These are phyloP conservation scores for Blastobotrys mokoenaii DNA, from an alignment of 805 yeast species.

Conservation along the genomic window DNA sequence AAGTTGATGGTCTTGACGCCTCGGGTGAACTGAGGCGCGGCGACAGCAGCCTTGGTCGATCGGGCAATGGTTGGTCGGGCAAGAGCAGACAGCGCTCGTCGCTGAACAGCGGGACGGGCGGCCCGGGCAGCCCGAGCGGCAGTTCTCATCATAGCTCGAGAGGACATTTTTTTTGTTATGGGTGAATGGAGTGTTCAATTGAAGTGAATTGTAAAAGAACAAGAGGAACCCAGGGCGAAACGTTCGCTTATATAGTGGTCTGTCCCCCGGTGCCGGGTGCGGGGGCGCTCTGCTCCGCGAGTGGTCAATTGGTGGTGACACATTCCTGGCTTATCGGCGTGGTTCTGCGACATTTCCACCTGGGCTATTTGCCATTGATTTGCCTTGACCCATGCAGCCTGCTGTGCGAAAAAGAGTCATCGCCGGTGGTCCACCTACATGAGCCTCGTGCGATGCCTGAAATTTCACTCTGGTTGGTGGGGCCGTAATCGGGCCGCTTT, in stretches of 20 bases:
- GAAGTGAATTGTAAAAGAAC: not conserved
- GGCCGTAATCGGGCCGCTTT: not conserved
- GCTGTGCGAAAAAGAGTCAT: not conserved
- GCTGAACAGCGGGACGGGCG: constrained; percentile 41
- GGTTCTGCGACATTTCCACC: not conserved
- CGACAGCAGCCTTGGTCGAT: constrained; percentile 32
- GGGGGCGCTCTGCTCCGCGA: not conserved
- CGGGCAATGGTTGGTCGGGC: constrained; percentile 50
- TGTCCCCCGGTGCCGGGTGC: not conserved
- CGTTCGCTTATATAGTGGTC: not conserved
- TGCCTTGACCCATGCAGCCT: not conserved
- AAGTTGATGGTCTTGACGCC: constrained; percentile 96
- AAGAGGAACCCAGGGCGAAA: not conserved
- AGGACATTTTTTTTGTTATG: constrained; percentile 12
- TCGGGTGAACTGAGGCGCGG: constrained; percentile 55
- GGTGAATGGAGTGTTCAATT: not conserved
- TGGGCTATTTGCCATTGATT: not conserved
- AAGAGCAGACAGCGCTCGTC: constrained; percentile 57
- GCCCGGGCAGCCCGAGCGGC: constrained; percentile 41
- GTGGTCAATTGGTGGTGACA: not conserved
- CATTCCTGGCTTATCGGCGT: not conserved
- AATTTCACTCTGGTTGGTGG: not conserved
- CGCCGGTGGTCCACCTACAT: not conserved
- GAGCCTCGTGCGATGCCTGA: not conserved
- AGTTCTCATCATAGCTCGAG: constrained; percentile 34